Evolutionary conservation across 83 land plant genomes (phyloP).

Genomic region (Thuja plicata): DNA sequence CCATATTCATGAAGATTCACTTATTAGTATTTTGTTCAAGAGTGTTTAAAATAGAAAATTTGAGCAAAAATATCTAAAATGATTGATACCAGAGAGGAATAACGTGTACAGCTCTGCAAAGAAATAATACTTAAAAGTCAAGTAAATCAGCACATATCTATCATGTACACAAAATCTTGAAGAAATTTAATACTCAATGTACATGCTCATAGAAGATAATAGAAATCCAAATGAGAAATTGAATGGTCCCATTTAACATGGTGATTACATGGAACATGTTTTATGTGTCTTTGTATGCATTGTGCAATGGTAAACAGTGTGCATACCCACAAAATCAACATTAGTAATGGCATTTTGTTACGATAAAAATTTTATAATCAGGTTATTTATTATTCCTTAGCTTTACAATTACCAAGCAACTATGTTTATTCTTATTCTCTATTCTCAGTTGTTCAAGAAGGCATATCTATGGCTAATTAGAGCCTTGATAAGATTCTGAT

Average conservation of each 20-base stretch:
- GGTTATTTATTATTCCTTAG: not conserved
- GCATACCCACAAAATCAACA: not conserved
- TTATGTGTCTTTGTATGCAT: not conserved
- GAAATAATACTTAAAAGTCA: not conserved
- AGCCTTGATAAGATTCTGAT: not conserved
- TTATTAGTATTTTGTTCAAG: not conserved
- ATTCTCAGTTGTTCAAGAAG: not conserved
- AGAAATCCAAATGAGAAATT: not conserved
- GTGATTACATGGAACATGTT: not conserved
- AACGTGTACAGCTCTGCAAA: not conserved
- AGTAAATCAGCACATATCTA: not conserved
- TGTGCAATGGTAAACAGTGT: not conserved
- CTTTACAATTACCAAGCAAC: not conserved
- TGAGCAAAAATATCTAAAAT: not conserved
- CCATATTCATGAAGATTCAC: not conserved
- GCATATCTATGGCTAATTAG: not conserved
- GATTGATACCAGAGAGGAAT: not conserved
- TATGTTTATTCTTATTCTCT: too few relatives aligned
- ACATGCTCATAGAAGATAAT: not conserved
- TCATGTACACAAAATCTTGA: not conserved
- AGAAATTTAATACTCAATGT: too few relatives aligned
- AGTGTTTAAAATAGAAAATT: not conserved
- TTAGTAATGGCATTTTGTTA: not conserved
- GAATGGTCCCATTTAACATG: not conserved
- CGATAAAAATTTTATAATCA: not conserved